Conservation (phyloP, 805 yeast genomes). For the Metschnikowia reukaufii region DNA sequence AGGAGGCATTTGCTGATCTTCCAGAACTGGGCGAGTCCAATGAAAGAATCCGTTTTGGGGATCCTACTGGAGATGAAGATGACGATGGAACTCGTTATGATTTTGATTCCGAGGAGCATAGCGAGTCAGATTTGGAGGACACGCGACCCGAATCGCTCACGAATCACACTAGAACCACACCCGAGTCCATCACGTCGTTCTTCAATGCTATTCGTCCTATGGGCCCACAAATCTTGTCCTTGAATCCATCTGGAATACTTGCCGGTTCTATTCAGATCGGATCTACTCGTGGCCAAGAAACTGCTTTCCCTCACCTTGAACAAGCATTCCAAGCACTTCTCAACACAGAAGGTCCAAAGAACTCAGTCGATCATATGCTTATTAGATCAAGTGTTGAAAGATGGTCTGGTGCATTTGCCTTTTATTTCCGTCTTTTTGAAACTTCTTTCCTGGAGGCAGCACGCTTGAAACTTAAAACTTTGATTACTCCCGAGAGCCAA, state of each 20-base stretch:
- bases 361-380: constrained; percentile 22
- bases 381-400: constrained; percentile 58
- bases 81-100: constrained; percentile 14
- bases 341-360: constrained; percentile 14
- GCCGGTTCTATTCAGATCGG: constrained; percentile 9
- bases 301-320: constrained; percentile 23
- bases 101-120: constrained; percentile 21
- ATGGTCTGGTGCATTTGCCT: constrained; percentile 59
- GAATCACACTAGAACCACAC: constrained; percentile 9
- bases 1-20: constrained; percentile 37
- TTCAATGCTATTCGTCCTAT: constrained; percentile 29
- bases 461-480: constrained; percentile 20
- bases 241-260: constrained; percentile 9
- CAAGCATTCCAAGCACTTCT: constrained; percentile 25
- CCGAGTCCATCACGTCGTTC: constrained; percentile 27
- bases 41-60: constrained; percentile 14
- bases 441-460: constrained; percentile 2
- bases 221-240: constrained; percentile 17
- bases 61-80: constrained; percentile 19
- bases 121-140: constrained; percentile 13
- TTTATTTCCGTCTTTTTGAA: constrained; percentile 5
- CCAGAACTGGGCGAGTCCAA: constrained; percentile 14
- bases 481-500: constrained; percentile 50
- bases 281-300: constrained; percentile 1
- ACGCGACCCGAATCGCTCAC: constrained; percentile 16